A percentile compares a stretch with the other conserved stretches of the same genome.
Conservation (phyloP, 2,329 filamentous ascomycete genomes). For the Phaeosphaeriaceae sp. region DNA sequence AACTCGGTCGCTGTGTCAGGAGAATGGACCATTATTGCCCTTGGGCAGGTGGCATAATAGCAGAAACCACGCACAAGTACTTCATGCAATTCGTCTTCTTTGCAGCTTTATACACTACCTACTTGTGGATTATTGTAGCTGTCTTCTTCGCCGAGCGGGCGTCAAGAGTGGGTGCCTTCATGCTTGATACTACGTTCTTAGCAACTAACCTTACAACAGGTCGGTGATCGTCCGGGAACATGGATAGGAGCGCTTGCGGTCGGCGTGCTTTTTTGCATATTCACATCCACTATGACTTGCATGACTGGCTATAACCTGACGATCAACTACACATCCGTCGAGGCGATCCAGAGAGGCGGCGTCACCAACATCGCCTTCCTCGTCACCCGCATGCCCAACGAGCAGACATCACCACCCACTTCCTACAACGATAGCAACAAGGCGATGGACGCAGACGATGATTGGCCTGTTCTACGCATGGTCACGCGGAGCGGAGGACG, state of each 20-base stretch:
- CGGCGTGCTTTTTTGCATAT: constrained; percentile 78
- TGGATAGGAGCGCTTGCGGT: constrained; percentile 73
- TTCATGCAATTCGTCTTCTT: constrained; percentile 89
- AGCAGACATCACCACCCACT: constrained; percentile 13
- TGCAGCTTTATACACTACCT: constrained; percentile 70
- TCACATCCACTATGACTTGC: constrained; percentile 77
- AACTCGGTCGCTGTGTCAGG: constrained; percentile 79
- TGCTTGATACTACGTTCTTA: not conserved
- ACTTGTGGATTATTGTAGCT: constrained; percentile 69
- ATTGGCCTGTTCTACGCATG: constrained; percentile 31
- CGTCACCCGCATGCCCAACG: constrained; percentile 23
- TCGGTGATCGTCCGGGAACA: constrained; percentile 34
- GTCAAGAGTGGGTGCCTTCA: constrained; percentile 50
- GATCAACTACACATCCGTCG: constrained; percentile 83
- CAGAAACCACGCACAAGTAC: constrained; percentile 87
- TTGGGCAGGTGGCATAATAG: constrained; percentile 92
- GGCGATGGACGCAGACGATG: constrained; percentile 17
- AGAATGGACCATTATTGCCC: constrained; percentile 98
- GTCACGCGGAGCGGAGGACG: constrained; percentile 49
- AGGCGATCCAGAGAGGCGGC: constrained; percentile 71
- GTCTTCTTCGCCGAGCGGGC: constrained; percentile 68
- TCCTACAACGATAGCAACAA: constrained; percentile 9
- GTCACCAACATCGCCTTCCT: constrained; percentile 77
- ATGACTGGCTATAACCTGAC: constrained; percentile 75
- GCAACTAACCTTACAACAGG: constrained; percentile 13